Evolutionary conservation across 495 filamentous ascomycete genomes (phyloP), one percentile per base, ranked within the genome.

Genomic region (Penicillium subrubescens): DNA sequence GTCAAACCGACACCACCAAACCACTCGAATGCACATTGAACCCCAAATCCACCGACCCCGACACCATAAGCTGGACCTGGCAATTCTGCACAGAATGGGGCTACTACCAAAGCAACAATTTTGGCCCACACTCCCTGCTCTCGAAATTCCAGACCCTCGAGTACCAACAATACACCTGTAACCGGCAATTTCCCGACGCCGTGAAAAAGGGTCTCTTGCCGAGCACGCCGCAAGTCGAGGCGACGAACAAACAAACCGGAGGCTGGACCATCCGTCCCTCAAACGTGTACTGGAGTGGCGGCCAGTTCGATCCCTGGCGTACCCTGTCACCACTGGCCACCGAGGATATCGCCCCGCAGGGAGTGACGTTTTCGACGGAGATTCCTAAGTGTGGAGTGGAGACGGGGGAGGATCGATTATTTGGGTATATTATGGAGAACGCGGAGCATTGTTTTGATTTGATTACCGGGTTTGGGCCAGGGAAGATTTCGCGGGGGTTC

Each of bases 61-160:
- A 75, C 46, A 59, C 64, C 10, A 81, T 87, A 56, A 74, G 77
- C 56, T 89, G 86, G 86, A 81, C 73, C 8, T 89, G 85, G 85
- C 84, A 87, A 67, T 86, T 83, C 66, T 88, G 86, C 71, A 83
- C 83, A 12, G 81, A 88, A 69, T 87, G 79, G 77, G 86, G 86
- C 41, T 83, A 77, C 65, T 82, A 81, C 65, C 85, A 87, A 65
- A 78, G 77, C 63, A 79, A 82, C 63, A 88, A 88, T 61, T 70
- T 78, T 19, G 78, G 80, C 17, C 70, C 72, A 8, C 75, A 83
- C 60, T 78, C 81, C 12, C 71, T 89, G 12, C 74, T 86, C 31
- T 84, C 82, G 33, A 70, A 68, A 15, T 87, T 82, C 64, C 83
- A 85, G 61, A 82, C 75, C 25, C 79, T 86, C 14, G 68, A 78